phyloP scores from a whole-genome alignment of 129 eudicot species.

The Smallanthus sonchifolius region DNA sequence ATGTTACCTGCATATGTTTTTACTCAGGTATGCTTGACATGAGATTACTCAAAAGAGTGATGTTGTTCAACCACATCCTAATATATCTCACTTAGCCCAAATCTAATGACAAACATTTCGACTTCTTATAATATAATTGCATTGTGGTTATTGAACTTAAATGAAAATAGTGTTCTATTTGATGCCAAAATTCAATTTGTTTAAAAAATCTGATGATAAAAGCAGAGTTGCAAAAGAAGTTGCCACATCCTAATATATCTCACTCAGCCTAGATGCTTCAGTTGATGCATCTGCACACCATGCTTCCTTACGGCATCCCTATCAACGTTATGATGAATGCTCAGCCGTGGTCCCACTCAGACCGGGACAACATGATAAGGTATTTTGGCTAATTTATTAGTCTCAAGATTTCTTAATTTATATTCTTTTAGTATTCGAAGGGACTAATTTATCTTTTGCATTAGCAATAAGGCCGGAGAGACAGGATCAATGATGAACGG shows the following conservation, averaged over 20 bases:
- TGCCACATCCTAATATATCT: too few species aligned
- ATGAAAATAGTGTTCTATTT: too few species aligned
- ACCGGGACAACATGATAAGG: conserved; percentile 55
- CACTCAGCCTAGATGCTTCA: conserved; percentile 90
- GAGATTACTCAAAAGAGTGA: too few species aligned
- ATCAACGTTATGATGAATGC: conserved; percentile 63
- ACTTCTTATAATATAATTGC: too few species aligned
- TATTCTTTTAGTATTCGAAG: background rate
- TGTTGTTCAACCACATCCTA: too few species aligned
- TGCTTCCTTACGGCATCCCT: conserved; percentile 46
- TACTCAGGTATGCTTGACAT: too few species aligned
- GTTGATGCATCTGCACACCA: conserved; percentile 60
- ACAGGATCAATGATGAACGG: conserved; percentile 46
- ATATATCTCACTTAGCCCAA: too few species aligned
- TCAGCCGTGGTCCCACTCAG: conserved; percentile 42
- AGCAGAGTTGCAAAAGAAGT: conserved; percentile 41
- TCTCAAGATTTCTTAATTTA: background rate
- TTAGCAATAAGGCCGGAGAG: conserved; percentile 55
- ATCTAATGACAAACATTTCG: too few species aligned
- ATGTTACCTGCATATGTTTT: too few species aligned
- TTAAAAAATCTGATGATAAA: conserved; percentile 64
- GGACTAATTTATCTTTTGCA: conserved; percentile 9
- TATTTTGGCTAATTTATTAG: conserved; percentile 9
- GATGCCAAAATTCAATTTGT: too few species aligned
- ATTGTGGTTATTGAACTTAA: too few species aligned